Base-by-base conservation (phyloP, 805 yeast genomes). In the Pichia scutulata region DNA sequence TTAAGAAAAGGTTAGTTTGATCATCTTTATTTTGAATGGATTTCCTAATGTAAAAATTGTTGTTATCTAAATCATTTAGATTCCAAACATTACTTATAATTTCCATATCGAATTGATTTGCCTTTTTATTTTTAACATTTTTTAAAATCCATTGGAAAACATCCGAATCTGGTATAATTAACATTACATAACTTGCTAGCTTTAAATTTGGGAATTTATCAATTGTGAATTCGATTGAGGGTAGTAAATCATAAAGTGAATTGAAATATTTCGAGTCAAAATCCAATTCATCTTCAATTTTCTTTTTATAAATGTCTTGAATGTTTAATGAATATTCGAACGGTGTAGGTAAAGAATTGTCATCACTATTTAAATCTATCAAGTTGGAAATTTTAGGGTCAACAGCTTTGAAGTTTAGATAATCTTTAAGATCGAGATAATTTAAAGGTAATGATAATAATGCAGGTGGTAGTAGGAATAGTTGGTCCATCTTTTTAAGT, bases 101-200 rank as follows among this genome's bases (percentile, higher is more conserved):
- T 42, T 79, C 84, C 82, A 78, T 77, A 57, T 79, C 84, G 55
- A 70, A 77, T 33, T 78, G 81, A n/a, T 61, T 53, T 1, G 50
- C 28, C 4, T 52, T 37, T 48, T 70, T 66, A 4, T 65, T 51
- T 14, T 57, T 53, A 0, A 66, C 56, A 37, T 64, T 62, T 14
- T 60, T 48, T 46, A 50, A 54, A 54, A 60, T 52, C 22, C 58
- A 50, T 14, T 60, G 46, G 51, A 57, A 67, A 1, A 62, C 56
- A 1, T 51, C 33, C 5, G 49, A 28, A 37, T 57, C 68, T 3
- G 88, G 88, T 40, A 68, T 71, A n/a, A 81, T 66, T 7, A 82
- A 83, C 82, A 83, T 81, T 7, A 83, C 60, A 53, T 77, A 78
- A 41, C 74, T 71, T 0, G 70, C 73, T 54, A 73, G 49, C 47